These are phyloP conservation scores for Volvariella volvacea DNA, from an alignment of 1,284 basidiomycete species.

Conservation along the genomic window DNA sequence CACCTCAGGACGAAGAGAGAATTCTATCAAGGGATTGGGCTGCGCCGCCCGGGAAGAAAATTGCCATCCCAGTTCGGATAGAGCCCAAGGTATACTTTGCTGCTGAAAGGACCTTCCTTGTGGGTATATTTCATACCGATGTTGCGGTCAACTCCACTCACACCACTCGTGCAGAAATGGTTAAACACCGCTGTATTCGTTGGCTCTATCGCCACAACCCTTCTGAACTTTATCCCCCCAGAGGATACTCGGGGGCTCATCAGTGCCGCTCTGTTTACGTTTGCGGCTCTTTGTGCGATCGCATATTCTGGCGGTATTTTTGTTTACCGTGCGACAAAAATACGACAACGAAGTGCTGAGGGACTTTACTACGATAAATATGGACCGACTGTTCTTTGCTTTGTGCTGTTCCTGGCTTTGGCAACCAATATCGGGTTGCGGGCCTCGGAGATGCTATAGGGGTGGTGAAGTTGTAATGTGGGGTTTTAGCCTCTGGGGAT, in stretches of 20 bases:
- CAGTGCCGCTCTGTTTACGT: conserved; percentile 82
- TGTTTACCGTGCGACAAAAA: conserved; percentile 74
- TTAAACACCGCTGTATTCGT: conserved; percentile 88
- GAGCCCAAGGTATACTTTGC: conserved; percentile 99
- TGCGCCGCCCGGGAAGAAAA: conserved; percentile 84
- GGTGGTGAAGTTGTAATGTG: background rate
- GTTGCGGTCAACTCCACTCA: conserved; percentile 4
- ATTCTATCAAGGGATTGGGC: conserved; percentile 69
- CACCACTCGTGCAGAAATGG: conserved; percentile 66
- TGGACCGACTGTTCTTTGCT: conserved; percentile 75
- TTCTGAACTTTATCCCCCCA: conserved; percentile 83
- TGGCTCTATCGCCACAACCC: conserved; percentile 81
- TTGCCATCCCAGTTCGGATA: conserved; percentile 88
- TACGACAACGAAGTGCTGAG: conserved; percentile 71
- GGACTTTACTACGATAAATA: conserved; percentile 86
- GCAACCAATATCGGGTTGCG: conserved; percentile 71
- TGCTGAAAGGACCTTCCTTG: conserved; percentile 87
- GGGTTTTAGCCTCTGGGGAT: too few relatives aligned
- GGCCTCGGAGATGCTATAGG: conserved; percentile 37
- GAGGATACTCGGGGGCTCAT: conserved; percentile 77
- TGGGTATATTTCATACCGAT: conserved; percentile 27
- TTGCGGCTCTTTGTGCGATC: conserved; percentile 85
- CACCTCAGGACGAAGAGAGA: conserved; percentile 42
- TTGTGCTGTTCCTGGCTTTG: conserved; percentile 66
- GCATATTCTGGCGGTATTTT: conserved; percentile 88